Base-by-base conservation (phyloP, 768 basidiomycete genomes). In the Leccinum truebloodii region DNA sequence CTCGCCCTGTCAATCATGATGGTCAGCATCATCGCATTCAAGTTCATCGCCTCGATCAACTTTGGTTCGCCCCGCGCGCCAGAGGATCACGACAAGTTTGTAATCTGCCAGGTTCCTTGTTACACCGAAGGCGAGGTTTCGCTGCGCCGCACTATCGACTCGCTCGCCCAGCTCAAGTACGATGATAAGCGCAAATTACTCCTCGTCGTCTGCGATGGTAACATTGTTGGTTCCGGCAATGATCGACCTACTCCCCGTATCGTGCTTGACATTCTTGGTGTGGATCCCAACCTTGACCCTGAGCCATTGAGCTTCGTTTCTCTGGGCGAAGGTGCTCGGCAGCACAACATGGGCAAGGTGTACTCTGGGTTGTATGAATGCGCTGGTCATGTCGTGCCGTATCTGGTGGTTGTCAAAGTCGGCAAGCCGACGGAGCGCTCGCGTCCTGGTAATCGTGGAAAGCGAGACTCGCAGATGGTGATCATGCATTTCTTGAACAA, bases 401-500 rank as follows among this genome's bases (percentile, higher is more conserved):
- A 95, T 68, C 76, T 95, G 63, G 93, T 95, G 35, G 77, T 98
- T 32, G 92, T 88, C 75, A 98, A 99, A 76, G 83, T 95, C 41
- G 95, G 97, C 59, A 97, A 96, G 75, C 97, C 95, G 2, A 92
- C 89, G 7, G 97, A 99, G 78, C 86, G 94, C 53, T 85, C 86
- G 39, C 84, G 94, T 8, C 97, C 97, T 49, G 97, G 97, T 55
- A 99, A 99, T 77, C 86, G 97, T 72, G 96, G 97, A 68, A 98
- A 99, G 78, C 90, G 96, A 75, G 97, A 99, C 70, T 94, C 94
- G 44, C 97, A 99, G 78, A 92, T 98, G 86, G 69, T 92, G 44
- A 77, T 98, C 49, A 94, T 99, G 92, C 93, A 94, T 71, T 98
- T 96, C 83, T 84, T 98, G 80, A 99, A 99, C 79, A 95, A 94